Evolutionary conservation across 1,284 basidiomycete species (phyloP), one percentile per base, ranked within the genome.

Genomic region (Moniliophthora roreri): DNA sequence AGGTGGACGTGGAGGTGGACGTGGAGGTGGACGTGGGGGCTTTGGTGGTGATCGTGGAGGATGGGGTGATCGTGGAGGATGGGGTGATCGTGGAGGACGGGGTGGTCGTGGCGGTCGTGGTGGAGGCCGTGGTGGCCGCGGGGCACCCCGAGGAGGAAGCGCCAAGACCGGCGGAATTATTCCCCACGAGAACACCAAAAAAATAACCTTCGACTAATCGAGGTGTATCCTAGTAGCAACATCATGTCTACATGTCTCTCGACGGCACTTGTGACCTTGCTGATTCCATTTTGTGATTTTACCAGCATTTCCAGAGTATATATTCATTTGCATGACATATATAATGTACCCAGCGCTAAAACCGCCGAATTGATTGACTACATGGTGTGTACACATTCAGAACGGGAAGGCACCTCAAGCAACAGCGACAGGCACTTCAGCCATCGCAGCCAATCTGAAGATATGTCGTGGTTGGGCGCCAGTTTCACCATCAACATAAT

Each of bases 1-100:
- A 53, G 81, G 81, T 40, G 78, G 76, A 38, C 69, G 78, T 45
- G 74, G 79, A 36, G 74, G 79, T 34, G 67, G 68, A 39, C 72
- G 79, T 40, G 73, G 79, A 34, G 67, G 69, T 11, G 68, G 71
- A 50, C 58, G 65, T 21, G 63, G 65, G 24, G 53, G 65, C 44
- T 74, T 78, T 44, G 72, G 77, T 5, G 63, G 63, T 15, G 62
- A 68, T 48, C 72, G 73, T 11, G 71, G 76, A 69, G 39, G 68
- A 53, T 69, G 74, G 50, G 74, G 74, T 47, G 69, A 74, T 51
- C 72, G 79, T 44, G 75, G 76, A 50, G 71, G 72, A 48, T 72
- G 75, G 35, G 70, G 76, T 54, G 75, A 80, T 44, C 77, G 77
- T 23, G 69, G 73, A 51, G 68, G 73, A 49, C 70, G 72, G 51